Evolutionary conservation across 257 asterid genomes (phyloP).

Genomic region (Nicotiana undulata): DNA sequence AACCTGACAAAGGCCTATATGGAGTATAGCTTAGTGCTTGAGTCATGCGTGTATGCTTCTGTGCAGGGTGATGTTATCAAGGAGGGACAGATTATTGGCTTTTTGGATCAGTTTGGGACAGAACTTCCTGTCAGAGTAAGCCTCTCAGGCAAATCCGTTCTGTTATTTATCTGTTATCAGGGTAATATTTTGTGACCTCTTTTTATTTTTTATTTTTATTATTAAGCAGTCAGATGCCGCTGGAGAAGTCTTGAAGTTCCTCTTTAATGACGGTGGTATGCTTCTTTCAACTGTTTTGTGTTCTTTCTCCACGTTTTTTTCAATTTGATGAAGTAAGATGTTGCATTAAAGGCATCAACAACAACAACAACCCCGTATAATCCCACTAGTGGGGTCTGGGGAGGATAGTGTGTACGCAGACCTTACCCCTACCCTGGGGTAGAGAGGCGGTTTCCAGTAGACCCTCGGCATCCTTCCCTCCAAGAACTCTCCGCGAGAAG

Average conservation of each 20-base stretch:
- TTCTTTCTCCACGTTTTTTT: neutral
- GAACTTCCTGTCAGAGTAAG: constrained; percentile 70
- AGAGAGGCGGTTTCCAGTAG: too few species aligned
- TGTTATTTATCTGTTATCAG: constrained; percentile 7
- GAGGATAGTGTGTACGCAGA: too few species aligned
- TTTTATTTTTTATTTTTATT: neutral
- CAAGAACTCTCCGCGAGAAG: too few species aligned
- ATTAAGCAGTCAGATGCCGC: constrained; percentile 63
- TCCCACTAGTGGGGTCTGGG: too few species aligned
- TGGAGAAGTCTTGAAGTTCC: constrained; percentile 82
- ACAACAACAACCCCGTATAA: too few species aligned
- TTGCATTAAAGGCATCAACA: too few species aligned
- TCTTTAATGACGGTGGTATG: constrained; percentile 74
- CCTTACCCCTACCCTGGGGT: too few species aligned
- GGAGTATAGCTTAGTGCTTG: neutral
- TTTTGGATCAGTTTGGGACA: constrained; percentile 58
- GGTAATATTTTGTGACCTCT: constrained; percentile 7
- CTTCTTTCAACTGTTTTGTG: neutral
- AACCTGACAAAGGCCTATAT: neutral
- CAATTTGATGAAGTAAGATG: too few species aligned
- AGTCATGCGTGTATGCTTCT: constrained; percentile 8
- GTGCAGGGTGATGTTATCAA: constrained; percentile 72
- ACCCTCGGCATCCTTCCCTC: too few species aligned
- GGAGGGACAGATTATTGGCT: constrained; percentile 82
- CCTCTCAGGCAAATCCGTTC: neutral